Base-by-base conservation (phyloP, 176 grass and related monocot genomes). In the Lolium rigidum region DNA sequence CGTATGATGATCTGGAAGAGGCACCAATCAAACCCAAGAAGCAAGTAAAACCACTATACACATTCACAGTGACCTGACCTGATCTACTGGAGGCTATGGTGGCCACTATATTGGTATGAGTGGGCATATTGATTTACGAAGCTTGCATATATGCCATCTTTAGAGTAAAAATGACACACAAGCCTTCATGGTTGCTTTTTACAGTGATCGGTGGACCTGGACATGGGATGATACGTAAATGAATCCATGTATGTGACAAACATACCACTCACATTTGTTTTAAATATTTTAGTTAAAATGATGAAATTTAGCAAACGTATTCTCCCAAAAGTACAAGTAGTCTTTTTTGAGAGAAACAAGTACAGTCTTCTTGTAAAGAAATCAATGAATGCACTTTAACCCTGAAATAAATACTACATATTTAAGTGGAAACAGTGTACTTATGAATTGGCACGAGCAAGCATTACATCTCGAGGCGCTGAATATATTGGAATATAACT, bases 401-500 rank as follows among this genome's bases (percentile, higher is more conserved):
- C 18, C n/a, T 38, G 35, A 56, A 87, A 68, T 10, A 31, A 77
- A 68, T 15, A 51, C 49, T 21, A 10, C 43, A 24, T 55, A 67
- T 9, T 78, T 26, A 79, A 70, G 62, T 59, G 61, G 25, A 71
- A 78, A 71, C 52, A 71, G 41, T 59, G n/a, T 26, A 57, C 20
- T 71, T 49, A 80, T 3, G 31, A 38, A 47, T 82, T 82, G 59
- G 8, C 60, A 82, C 68, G 21, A 38, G 18, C 6, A 35, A 65
- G 11, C 61, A 88, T 60, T 69, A 83, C 25, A 57, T 87, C 7
- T 77, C 6, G 2, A 73, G 58, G 58, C 25, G 11, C 25, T 49
- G 8, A 73, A 35, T 68, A 88, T 83, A 74, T 31, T 43, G 75
- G 11, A 76, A 69, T 44, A 46, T 61, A 70, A 86, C 31, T 57